Evolutionary conservation across 345 rosid genomes (phyloP), one percentile per base, ranked within the genome.

Genomic region (Rhodamnia argentea): DNA sequence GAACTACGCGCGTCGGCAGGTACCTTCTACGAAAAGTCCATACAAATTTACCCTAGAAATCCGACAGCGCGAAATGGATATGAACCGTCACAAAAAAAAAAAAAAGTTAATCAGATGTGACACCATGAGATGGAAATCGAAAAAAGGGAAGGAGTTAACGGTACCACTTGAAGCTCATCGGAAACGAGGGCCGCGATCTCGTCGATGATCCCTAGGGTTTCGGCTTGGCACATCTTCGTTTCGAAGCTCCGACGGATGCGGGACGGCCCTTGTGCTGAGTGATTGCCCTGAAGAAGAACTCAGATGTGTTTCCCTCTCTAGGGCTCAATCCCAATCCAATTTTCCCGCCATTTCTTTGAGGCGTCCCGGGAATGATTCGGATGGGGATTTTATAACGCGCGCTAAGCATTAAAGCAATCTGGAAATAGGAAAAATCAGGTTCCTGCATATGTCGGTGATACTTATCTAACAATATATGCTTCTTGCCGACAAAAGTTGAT

Each of bases 101-200:
- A 37, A 29, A 29, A 7, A 64, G 13, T 6, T 0, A 76, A 57
- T 24, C n/a, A 12, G 12, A 42, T 11, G 76, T 55, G 15, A 64
- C 22, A 26, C 13, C 2, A 11, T 5, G 29, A 26, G 62, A 40
- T 57, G 13, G 29, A 32, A 62, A 20, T 40, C 51, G 70, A 40
- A 55, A 13, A 15, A 60, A 37, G 5, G 55, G 59, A 87, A 83
- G 40, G 40, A 82, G 55, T 76, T 26, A 82, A 83, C 37, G 58
- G 87, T 92, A 95, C 98, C 92, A 93, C 96, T 97, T 94, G 96
- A 64, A 93, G 92, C 64, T 93, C 92, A 92, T 95, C 98, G 78
- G 95, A 93, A 82, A 97, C 96, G 64, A 95, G 93, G 85, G 95
- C 88, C 78, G 94, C 90, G 88, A 96, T 90, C 90, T 97, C 95